Percentiles rank a stretch among this genome's conserved stretches.
Evolutionary conservation across 257 asterid species (phyloP).

Genomic region (Plantago elongata): DNA sequence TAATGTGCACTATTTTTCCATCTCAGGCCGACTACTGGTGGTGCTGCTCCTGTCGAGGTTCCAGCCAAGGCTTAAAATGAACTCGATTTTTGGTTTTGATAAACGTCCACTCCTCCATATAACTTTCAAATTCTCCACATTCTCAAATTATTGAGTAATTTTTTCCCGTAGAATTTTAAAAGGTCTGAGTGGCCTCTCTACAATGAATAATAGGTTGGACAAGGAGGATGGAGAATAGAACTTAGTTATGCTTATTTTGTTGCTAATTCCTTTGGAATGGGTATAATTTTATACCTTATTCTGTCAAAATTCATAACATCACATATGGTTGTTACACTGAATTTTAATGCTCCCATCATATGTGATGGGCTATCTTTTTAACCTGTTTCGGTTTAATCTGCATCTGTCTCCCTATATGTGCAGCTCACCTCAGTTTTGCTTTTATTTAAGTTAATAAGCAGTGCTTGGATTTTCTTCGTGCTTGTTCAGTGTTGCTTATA

Average conservation of each 20-base stretch:
- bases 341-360: too few relatives aligned
- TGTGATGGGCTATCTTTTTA: too few relatives aligned
- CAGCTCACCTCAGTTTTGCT: too few relatives aligned
- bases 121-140: constrained; percentile 19
- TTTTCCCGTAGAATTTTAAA: constrained; percentile 12
- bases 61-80: constrained; percentile 39
- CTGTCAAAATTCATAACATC: too few relatives aligned
- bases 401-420: too few relatives aligned
- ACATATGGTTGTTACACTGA: too few relatives aligned
- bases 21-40: constrained; percentile 85
- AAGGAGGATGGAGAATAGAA: constrained; percentile 1
- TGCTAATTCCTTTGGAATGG: not conserved
- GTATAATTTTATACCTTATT: too few relatives aligned
- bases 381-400: too few relatives aligned
- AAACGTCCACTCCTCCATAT: constrained; percentile 21
- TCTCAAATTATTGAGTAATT: constrained; percentile 7
- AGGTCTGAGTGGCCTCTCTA: not conserved
- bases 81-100: constrained; percentile 22
- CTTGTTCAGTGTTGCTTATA: too few relatives aligned
- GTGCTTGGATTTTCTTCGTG: too few relatives aligned
- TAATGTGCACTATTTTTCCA: constrained; percentile 11
- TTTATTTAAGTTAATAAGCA: too few relatives aligned
- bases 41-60: constrained; percentile 48
- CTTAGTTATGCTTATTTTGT: not conserved
- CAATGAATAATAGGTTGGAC: not conserved